Evolutionary conservation across 192 early-diverging fungal species (phyloP).

Genomic region (Pilaira anomala): DNA sequence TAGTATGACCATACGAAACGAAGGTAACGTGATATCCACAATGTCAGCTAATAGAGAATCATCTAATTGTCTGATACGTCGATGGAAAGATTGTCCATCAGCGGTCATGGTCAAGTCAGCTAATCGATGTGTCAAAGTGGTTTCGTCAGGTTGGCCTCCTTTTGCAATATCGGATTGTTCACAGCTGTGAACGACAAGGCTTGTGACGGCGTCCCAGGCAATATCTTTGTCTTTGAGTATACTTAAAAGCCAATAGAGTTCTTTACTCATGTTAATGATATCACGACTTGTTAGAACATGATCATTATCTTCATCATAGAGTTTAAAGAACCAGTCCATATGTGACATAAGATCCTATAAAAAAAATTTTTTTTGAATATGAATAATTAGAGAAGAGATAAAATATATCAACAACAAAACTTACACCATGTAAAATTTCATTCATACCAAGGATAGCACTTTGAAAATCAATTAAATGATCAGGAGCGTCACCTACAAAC

Average conservation of each 20-base stretch:
- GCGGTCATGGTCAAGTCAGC: conserved; percentile 16
- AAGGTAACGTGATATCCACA: conserved; percentile 17
- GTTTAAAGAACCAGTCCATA: conserved; percentile 78
- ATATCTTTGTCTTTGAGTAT: conserved; percentile 47
- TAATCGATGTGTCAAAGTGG: not conserved
- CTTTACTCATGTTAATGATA: conserved; percentile 81
- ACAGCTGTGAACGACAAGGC: conserved; percentile 12
- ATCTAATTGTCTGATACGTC: conserved; percentile 14
- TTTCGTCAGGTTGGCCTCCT: conserved; percentile 13
- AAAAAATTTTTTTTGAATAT: conserved; percentile 24
- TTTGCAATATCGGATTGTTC: conserved; percentile 26
- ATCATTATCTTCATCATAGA: conserved; percentile 71
- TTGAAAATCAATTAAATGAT: conserved; percentile 47
- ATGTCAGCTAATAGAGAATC: not conserved
- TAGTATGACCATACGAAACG: conserved; percentile 71
- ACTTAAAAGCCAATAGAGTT: conserved; percentile 75
- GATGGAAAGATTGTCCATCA: not conserved
- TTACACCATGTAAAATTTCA: conserved; percentile 42
- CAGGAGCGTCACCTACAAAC: conserved; percentile 22
- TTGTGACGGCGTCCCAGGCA: conserved; percentile 44
- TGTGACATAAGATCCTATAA: conserved; percentile 75
- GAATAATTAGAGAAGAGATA: not conserved
- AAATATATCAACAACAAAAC: not conserved
- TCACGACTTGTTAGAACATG: conserved; percentile 70
- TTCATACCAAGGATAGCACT: conserved; percentile 78